Evolutionary conservation across 1,284 basidiomycete species (phyloP).

Genomic region (Xanthoconium separans): DNA sequence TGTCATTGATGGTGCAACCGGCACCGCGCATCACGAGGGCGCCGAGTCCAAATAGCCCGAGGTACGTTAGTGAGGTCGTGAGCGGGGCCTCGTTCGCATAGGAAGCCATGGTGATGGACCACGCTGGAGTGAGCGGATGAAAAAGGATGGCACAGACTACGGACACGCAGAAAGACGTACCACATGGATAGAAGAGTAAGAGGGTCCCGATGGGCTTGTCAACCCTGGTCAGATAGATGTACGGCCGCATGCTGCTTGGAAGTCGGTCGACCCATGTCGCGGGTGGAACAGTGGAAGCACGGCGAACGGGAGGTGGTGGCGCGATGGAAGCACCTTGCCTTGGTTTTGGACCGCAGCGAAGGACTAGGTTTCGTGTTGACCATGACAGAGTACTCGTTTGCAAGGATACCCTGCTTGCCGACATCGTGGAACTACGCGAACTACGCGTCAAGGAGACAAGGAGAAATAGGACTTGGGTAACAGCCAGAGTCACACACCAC

Average conservation of each 20-base stretch:
- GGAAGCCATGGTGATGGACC: constrained; percentile 94
- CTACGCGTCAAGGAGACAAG: neutral
- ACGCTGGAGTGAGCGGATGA: constrained; percentile 53
- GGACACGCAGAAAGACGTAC: constrained; percentile 45
- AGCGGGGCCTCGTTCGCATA: constrained; percentile 70
- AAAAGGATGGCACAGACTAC: neutral
- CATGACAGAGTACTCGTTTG: neutral
- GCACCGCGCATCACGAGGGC: constrained; percentile 97
- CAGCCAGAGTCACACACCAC: constrained; percentile 9
- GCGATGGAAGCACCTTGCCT: neutral
- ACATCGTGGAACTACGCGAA: constrained; percentile 18
- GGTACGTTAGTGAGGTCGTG: constrained; percentile 70
- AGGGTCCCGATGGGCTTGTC: constrained; percentile 97
- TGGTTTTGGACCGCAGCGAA: neutral
- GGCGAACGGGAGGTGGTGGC: constrained; percentile 12
- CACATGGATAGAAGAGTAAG: constrained; percentile 90
- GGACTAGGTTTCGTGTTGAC: neutral
- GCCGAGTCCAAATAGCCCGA: constrained; percentile 85
- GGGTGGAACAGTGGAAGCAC: constrained; percentile 21
- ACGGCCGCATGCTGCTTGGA: constrained; percentile 66
- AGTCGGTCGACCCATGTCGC: constrained; percentile 68
- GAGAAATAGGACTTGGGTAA: constrained; percentile 8
- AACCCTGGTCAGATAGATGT: constrained; percentile 82
- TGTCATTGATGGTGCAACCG: constrained; percentile 98
- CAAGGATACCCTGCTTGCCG: constrained; percentile 8